phyloP scores from a whole-genome alignment of 1,284 basidiomycete species.

The Pseudozyma thailandica region DNA sequence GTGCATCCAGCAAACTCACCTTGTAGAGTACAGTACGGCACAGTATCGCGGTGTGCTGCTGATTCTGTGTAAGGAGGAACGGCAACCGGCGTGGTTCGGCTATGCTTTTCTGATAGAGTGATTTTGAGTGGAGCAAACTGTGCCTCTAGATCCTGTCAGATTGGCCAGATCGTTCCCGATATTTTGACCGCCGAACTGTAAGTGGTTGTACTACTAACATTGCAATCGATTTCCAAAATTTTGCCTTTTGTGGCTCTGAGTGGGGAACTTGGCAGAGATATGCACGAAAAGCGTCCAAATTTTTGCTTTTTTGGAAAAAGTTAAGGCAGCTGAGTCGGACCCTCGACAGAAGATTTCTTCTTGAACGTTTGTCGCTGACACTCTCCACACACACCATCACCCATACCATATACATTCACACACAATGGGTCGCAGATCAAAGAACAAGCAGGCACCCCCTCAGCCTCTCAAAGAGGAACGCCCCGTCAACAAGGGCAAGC shows the following conservation, averaged over 20 bases:
- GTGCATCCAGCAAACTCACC: too few species aligned
- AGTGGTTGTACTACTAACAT: not conserved
- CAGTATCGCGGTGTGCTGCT: too few species aligned
- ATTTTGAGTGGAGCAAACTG: not conserved
- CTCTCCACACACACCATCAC: not conserved
- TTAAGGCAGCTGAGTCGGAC: not conserved
- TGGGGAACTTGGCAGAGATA: not conserved
- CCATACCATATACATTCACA: not conserved
- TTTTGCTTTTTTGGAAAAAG: conserved; percentile 8
- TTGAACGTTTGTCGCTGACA: conserved; percentile 8
- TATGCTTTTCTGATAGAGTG: not conserved
- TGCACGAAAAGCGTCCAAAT: conserved; percentile 19
- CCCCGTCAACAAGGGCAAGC: conserved; percentile 65
- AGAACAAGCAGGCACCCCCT: conserved; percentile 87
- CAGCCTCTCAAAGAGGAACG: conserved; percentile 74
- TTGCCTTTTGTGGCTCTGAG: too few species aligned
- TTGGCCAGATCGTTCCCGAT: too few species aligned
- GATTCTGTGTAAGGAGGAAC: too few species aligned
- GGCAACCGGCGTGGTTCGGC: not conserved
- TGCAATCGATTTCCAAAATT: too few species aligned
- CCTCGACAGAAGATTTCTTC: conserved; percentile 5
- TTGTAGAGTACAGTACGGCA: too few species aligned
- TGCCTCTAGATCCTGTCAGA: too few species aligned
- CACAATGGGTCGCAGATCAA: conserved; percentile 85
- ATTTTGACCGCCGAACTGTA: too few species aligned